Evolutionary conservation across 257 asterid genomes (phyloP), one percentile per base, ranked within the genome.

Genomic region (Phtheirospermum japonicum): DNA sequence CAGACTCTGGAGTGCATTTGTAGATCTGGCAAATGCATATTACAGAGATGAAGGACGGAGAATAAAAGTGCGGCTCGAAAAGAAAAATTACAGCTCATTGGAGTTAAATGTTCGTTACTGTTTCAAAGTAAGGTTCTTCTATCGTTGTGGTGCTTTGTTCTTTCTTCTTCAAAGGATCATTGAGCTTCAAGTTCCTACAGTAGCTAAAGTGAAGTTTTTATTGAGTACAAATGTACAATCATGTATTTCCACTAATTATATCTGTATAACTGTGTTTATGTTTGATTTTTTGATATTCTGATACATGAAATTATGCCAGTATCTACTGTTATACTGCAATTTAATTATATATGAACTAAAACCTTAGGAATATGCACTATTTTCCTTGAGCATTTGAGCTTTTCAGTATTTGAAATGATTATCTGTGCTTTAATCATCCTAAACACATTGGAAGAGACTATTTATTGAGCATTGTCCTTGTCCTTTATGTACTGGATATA

Each of bases 21-120:
- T 80, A 14, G 99, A 93, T 68, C 77, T 89, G 66, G 84, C 96
- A 59, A 83, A 64, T 80, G 39, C 69, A 57, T 89, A 82, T 77
- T 93, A 93, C 66, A 85, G 77, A 79, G 99, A 93, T 36, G 99
- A 93, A 81, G 93, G 95, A 26, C 83, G 92, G 56, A 78, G 87
- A 78, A 69, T 87, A 62, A 93, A 85, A 83, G 69, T 80, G 61
- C 94, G 95, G 0, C 68, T 89, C 59, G 99, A 93, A 62, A 87
- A 58, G 85, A 93, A 82, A 77, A 87, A 61, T 68, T 76, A 75
- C 69, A 68, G 76, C 75, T 80, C 97, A 19, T 36, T 76, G 36
- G 99, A 93, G 80, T 81, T 89, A 63, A 77, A 85, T 76, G 87
- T 93, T 43, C 90, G 97, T 55, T 87, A 86, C 75, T 77, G 94